These are phyloP conservation scores for Cetradonia linearis DNA, from an alignment of 495 filamentous ascomycete species.

Conservation along the genomic window DNA sequence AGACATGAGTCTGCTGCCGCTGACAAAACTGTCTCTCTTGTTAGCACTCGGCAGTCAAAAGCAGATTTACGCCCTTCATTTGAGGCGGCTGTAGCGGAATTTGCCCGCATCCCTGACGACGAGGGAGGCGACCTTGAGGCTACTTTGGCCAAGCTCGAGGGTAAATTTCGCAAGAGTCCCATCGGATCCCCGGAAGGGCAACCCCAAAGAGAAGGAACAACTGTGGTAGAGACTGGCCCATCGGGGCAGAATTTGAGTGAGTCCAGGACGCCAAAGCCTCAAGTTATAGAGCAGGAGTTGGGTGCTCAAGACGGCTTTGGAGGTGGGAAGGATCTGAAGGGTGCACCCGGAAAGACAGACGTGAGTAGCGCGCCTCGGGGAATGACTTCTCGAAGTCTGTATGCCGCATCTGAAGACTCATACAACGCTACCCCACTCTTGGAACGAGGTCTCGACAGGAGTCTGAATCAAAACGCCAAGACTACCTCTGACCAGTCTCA, in stretches of 20 bases:
- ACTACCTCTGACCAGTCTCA: constrained; percentile 16
- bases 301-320: background rate
- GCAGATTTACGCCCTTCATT: constrained; percentile 76
- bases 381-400: constrained; percentile 21
- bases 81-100: constrained; percentile 76
- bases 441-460: constrained; percentile 59
- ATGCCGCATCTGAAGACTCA: constrained; percentile 51
- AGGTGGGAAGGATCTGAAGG: background rate
- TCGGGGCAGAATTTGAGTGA: background rate
- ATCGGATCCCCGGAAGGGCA: constrained; percentile 11
- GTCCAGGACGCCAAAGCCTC: background rate
- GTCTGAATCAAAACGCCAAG: constrained; percentile 36
- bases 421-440: constrained; percentile 71
- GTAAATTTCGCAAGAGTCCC: constrained; percentile 55
- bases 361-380: background rate
- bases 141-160: constrained; percentile 84
- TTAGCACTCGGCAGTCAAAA: constrained; percentile 66
- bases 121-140: constrained; percentile 91
- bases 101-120: constrained; percentile 84
- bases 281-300: constrained; percentile 4
- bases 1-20: constrained; percentile 29
- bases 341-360: background rate
- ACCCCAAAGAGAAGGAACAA: background rate
- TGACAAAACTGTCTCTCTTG: constrained; percentile 47
- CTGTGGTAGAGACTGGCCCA: background rate